phyloP scores from a whole-genome alignment of 2,329 filamentous ascomycete genomes.

The Pseudopyricularia cyperi region DNA sequence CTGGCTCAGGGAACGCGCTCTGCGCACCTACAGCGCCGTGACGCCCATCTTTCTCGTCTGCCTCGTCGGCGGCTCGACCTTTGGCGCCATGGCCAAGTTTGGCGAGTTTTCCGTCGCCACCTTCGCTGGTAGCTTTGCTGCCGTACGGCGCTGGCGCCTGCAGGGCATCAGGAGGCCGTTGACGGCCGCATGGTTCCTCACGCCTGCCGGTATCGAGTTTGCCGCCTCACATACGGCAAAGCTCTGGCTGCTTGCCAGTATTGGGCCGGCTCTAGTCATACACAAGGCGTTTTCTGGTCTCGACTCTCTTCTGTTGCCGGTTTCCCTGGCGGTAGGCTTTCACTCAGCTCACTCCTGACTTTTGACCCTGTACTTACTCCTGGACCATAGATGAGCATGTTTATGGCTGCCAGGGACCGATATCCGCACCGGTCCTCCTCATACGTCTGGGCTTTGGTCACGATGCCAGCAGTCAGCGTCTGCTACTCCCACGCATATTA shows the following conservation, averaged over 20 bases:
- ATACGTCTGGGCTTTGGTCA: conserved; percentile 33
- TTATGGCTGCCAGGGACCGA: conserved; percentile 29
- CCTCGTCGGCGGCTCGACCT: conserved; percentile 34
- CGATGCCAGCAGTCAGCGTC: conserved; percentile 30
- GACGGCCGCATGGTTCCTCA: neutral
- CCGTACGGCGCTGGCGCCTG: conserved; percentile 25
- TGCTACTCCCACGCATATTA: conserved; percentile 31
- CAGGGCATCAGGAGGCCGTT: neutral
- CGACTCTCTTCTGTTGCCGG: conserved; percentile 26
- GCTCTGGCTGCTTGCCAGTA: conserved; percentile 23
- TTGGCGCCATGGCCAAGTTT: conserved; percentile 23
- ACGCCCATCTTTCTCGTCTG: conserved; percentile 53
- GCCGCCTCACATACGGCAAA: conserved; percentile 5
- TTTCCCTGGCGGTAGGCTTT: conserved; percentile 25
- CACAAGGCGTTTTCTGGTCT: conserved; percentile 28
- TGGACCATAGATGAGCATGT: conserved; percentile 30
- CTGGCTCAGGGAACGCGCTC: conserved; percentile 46
- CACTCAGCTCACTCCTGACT: neutral
- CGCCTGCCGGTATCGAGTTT: neutral
- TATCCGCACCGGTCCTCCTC: conserved; percentile 40
- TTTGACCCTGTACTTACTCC: neutral
- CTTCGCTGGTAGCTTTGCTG: conserved; percentile 36
- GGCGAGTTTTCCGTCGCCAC: conserved; percentile 34
- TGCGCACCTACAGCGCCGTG: conserved; percentile 38
- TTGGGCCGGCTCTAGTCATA: conserved; percentile 32